These are phyloP conservation scores for Coemansia sp. DNA, from an alignment of 192 early-diverging fungal genomes.

Conservation along the genomic window DNA sequence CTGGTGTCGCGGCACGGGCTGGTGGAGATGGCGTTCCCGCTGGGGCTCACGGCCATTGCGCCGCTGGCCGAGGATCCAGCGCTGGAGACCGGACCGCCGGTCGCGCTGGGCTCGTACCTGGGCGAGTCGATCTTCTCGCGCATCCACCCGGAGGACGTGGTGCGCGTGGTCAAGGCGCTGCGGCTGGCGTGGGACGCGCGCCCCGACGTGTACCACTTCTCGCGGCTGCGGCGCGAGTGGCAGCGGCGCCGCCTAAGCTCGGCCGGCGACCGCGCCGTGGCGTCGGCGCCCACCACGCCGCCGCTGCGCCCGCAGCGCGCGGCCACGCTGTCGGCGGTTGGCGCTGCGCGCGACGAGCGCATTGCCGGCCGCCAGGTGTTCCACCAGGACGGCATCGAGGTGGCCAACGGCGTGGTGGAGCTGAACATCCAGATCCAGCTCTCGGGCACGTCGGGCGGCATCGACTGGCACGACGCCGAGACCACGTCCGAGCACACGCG, in stretches of 20 bases:
- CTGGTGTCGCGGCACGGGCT: conserved; percentile 51
- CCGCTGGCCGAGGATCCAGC: conserved; percentile 13
- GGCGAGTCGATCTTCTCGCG: conserved; percentile 50
- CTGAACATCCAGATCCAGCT: conserved; percentile 45
- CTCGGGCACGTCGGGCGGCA: conserved; percentile 6
- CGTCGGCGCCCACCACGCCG: conserved; percentile 31
- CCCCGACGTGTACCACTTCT: conserved; percentile 46
- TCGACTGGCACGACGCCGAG: conserved; percentile 42
- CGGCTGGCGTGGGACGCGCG: conserved; percentile 48
- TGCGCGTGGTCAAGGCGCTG: conserved; percentile 43
- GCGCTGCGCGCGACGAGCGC: not conserved
- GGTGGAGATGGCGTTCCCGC: conserved; percentile 49
- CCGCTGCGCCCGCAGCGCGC: conserved; percentile 27
- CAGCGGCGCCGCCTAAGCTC: conserved; percentile 34
- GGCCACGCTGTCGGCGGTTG: conserved; percentile 7
- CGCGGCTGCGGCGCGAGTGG: conserved; percentile 50
- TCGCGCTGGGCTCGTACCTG: conserved; percentile 34
- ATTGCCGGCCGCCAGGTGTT: conserved; percentile 10
- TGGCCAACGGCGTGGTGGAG: conserved; percentile 43
- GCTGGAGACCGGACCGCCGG: conserved; percentile 14
- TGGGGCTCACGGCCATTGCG: conserved; percentile 21
- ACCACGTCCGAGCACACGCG: conserved; percentile 33
- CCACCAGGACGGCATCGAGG: conserved; percentile 41
- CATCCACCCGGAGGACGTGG: conserved; percentile 48
- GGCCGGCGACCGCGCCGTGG: conserved; percentile 9